A percentile compares a stretch with the other conserved stretches of the same genome.
These are phyloP conservation scores for Aspergillus tanneri DNA, from an alignment of 2,329 filamentous ascomycete species.

Conservation along the genomic window DNA sequence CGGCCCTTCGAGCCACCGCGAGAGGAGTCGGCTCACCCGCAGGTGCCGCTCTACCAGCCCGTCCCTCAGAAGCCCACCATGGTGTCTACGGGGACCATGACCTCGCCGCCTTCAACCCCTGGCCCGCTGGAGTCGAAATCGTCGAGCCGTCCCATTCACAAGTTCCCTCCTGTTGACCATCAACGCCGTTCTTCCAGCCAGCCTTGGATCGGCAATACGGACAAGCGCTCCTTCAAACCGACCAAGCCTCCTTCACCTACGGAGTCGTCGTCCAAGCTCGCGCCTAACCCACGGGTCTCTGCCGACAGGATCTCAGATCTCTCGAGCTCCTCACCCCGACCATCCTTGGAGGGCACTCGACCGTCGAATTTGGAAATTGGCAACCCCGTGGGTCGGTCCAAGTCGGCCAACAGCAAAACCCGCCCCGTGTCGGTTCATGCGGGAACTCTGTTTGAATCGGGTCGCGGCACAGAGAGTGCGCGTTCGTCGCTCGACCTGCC, in stretches of 20 bases:
- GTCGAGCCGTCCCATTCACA: slow-evolving; percentile 50
- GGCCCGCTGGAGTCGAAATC: slow-evolving; percentile 29
- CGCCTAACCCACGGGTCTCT: slow-evolving; percentile 52
- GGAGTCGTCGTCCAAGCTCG: slow-evolving; percentile 37
- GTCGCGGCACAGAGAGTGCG: slow-evolving; percentile 71
- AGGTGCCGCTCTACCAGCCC: slow-evolving; percentile 39
- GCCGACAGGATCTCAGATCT: slow-evolving; percentile 54
- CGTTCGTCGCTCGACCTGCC: slow-evolving; percentile 40
- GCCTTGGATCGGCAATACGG: slow-evolving; percentile 40
- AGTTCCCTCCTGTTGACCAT: slow-evolving; percentile 50
- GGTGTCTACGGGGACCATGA: slow-evolving; percentile 80
- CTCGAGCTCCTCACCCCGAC: slow-evolving; percentile 58
- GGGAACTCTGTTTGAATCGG: slow-evolving; percentile 76
- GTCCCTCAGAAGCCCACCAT: slow-evolving; percentile 53
- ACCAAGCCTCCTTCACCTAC: slow-evolving; percentile 36
- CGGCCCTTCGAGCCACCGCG: slow-evolving; percentile 25
- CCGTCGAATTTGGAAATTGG: slow-evolving; percentile 62
- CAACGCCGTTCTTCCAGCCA: slow-evolving; percentile 52
- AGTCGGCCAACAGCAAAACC: slow-evolving; percentile 64
- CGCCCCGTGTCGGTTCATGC: slow-evolving; percentile 81
- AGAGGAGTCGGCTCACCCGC: slow-evolving; percentile 27
- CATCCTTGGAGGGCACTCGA: slow-evolving; percentile 70
- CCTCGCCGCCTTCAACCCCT: slow-evolving; percentile 53
- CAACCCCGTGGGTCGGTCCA: slow-evolving; percentile 58
- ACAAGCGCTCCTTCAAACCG: slow-evolving; percentile 21